phyloP scores from a whole-genome alignment of 768 basidiomycete genomes.

The Jaapia argillacea region DNA sequence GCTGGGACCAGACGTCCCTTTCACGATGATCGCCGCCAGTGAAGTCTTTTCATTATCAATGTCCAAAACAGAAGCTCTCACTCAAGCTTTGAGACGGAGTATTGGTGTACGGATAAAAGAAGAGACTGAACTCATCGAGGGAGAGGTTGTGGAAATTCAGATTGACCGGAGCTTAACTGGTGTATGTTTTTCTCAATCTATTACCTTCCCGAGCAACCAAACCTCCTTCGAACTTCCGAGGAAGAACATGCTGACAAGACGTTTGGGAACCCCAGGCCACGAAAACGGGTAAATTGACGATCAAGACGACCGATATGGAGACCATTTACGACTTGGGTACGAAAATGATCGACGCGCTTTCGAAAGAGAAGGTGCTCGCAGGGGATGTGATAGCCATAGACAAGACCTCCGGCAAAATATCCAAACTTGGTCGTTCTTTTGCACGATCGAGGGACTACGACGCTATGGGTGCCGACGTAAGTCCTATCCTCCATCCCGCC shows the following conservation, averaged over 20 bases:
- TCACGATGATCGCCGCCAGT: constrained; percentile 95
- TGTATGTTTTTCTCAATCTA: constrained; percentile 55
- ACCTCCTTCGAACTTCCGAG: no score
- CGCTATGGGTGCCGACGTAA: constrained; percentile 96
- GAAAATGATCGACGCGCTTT: constrained; percentile 98
- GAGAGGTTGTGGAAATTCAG: constrained; percentile 97
- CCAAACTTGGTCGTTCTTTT: constrained; percentile 93
- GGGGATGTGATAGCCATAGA: constrained; percentile 97
- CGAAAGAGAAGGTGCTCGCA: constrained; percentile 92
- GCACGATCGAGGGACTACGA: constrained; percentile 97
- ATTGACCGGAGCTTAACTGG: constrained; percentile 96
- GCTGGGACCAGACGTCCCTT: constrained; percentile 89
- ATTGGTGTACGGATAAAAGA: constrained; percentile 98
- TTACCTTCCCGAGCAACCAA: no score
- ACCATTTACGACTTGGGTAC: constrained; percentile 97
- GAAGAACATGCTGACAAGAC: no score
- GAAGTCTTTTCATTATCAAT: constrained; percentile 98
- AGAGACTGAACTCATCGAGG: constrained; percentile 95
- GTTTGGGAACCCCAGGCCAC: no score
- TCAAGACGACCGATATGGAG: constrained; percentile 99
- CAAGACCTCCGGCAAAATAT: constrained; percentile 94
- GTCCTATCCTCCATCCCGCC: constrained; percentile 19
- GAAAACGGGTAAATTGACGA: constrained; percentile 94
- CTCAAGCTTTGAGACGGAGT: constrained; percentile 90
- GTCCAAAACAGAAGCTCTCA: constrained; percentile 97